These are phyloP conservation scores for Monosporascus sp. DNA, from an alignment of 2,329 filamentous ascomycete species.

Conservation along the genomic window DNA sequence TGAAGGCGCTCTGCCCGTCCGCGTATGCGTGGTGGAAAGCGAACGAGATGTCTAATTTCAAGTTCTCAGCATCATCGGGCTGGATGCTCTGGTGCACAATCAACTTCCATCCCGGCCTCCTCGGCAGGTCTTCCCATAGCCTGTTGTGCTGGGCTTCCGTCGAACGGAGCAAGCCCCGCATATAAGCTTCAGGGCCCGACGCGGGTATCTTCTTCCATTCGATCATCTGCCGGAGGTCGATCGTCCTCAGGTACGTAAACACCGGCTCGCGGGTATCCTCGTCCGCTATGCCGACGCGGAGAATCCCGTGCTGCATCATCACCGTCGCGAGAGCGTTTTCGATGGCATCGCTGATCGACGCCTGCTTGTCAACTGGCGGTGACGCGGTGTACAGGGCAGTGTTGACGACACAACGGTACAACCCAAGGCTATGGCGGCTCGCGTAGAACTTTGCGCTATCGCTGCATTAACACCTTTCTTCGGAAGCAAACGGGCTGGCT, in stretches of 20 bases:
- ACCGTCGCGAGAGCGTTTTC: constrained; percentile 35
- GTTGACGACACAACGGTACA: constrained; percentile 43
- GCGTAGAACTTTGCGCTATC: constrained; percentile 23
- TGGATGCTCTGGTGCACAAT: constrained; percentile 28
- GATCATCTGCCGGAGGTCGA: constrained; percentile 41
- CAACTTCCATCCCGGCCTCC: constrained; percentile 43
- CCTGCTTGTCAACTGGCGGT: constrained; percentile 3
- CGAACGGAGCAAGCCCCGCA: constrained; percentile 27
- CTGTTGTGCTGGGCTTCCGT: constrained; percentile 35
- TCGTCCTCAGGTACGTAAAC: constrained; percentile 38
- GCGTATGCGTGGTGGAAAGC: constrained; percentile 48
- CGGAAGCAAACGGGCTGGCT: background rate
- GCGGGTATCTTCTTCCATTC: constrained; percentile 26
- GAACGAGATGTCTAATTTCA: constrained; percentile 39
- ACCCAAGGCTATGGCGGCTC: constrained; percentile 40
- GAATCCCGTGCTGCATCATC: constrained; percentile 38
- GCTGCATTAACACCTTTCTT: background rate
- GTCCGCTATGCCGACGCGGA: constrained; percentile 43
- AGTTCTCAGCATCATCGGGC: constrained; percentile 5
- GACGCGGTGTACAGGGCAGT: constrained; percentile 38
- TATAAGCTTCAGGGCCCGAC: constrained; percentile 20
- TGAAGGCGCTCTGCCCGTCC: constrained; percentile 44
- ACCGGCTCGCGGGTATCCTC: constrained; percentile 38
- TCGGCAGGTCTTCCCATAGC: constrained; percentile 35
- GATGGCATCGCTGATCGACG: constrained; percentile 21